Percentiles rank a stretch among this genome's conserved stretches.
phyloP scores from a whole-genome alignment of 2,329 filamentous ascomycete species.

The Ophiostoma himal-ulmi region DNA sequence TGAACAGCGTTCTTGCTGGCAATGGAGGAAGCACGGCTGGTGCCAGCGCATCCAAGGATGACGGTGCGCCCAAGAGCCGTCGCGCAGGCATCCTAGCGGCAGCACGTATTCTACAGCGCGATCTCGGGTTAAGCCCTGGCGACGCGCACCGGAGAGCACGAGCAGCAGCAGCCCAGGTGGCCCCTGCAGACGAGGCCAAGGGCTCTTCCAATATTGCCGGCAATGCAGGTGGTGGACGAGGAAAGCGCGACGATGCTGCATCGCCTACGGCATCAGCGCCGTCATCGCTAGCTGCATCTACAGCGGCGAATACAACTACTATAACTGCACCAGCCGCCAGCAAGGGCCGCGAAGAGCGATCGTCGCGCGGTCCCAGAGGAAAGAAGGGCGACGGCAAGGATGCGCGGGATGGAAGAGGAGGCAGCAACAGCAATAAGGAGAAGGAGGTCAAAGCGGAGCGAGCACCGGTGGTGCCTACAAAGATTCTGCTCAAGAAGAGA shows the following conservation, averaged over 20 bases:
- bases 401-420: constrained; percentile 4
- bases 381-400: constrained; percentile 26
- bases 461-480: constrained; percentile 27
- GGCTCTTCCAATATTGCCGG: background rate
- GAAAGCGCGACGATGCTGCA: background rate
- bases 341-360: constrained; percentile 20
- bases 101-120: constrained; percentile 59
- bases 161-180: constrained; percentile 17
- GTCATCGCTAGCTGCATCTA: background rate
- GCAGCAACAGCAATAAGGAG: background rate
- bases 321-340: background rate
- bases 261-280: background rate
- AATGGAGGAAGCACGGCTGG: constrained; percentile 45
- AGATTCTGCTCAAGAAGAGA: constrained; percentile 38
- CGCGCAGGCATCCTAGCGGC: constrained; percentile 58
- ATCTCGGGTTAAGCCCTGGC: constrained; percentile 58
- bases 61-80: constrained; percentile 48
- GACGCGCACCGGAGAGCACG: constrained; percentile 57
- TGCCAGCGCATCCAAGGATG: constrained; percentile 30
- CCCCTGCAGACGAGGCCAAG: constrained; percentile 37
- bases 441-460: background rate
- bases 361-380: constrained; percentile 26
- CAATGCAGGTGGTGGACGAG: background rate
- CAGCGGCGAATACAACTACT: background rate
- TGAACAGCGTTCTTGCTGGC: constrained; percentile 33